A percentile compares a stretch with the other conserved stretches of the same genome.
These are phyloP conservation scores for Macrophomina tecta DNA, from an alignment of 2,329 filamentous ascomycete genomes.

Conservation along the genomic window DNA sequence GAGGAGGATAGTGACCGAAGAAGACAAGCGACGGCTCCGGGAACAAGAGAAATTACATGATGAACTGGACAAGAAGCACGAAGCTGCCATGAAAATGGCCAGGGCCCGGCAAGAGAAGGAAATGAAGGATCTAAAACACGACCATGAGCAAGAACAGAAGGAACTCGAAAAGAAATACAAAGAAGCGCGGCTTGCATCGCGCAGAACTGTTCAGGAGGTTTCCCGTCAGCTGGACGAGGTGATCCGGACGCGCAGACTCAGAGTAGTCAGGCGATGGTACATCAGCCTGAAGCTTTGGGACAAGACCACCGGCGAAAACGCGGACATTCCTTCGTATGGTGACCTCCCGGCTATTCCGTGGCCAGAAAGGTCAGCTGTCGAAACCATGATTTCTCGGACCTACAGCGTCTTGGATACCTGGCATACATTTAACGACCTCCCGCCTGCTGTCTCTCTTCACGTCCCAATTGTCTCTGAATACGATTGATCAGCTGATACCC, in stretches of 20 bases:
- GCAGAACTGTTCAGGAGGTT: background rate
- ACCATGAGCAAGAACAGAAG: constrained; percentile 12
- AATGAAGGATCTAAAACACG: constrained; percentile 33
- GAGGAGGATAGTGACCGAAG: constrained; percentile 48
- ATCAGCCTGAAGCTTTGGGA: constrained; percentile 25
- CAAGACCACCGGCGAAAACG: constrained; percentile 1
- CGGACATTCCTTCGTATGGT: constrained; percentile 7
- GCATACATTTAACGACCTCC: constrained; percentile 24
- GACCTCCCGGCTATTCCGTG: constrained; percentile 18
- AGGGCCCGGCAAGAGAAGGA: constrained; percentile 52
- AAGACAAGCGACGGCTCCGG: constrained; percentile 51
- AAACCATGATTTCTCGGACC: constrained; percentile 14
- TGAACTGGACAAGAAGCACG: constrained; percentile 50
- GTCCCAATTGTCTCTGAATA: background rate
- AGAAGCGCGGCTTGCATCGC: background rate
- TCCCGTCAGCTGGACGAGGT: constrained; percentile 5
- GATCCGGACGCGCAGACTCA: constrained; percentile 14
- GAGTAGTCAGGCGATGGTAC: constrained; percentile 22
- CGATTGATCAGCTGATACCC: constrained; percentile 24
- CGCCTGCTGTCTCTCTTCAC: constrained; percentile 25
- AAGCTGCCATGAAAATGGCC: constrained; percentile 54
- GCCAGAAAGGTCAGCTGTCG: constrained; percentile 11
- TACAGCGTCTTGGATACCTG: constrained; percentile 26
- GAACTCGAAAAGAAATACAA: constrained; percentile 9
- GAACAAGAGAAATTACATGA: constrained; percentile 47